Percentiles rank a stretch among this genome's conserved stretches.
Evolutionary conservation across 768 basidiomycete species (phyloP).

Genomic region (Leccinum boreale): DNA sequence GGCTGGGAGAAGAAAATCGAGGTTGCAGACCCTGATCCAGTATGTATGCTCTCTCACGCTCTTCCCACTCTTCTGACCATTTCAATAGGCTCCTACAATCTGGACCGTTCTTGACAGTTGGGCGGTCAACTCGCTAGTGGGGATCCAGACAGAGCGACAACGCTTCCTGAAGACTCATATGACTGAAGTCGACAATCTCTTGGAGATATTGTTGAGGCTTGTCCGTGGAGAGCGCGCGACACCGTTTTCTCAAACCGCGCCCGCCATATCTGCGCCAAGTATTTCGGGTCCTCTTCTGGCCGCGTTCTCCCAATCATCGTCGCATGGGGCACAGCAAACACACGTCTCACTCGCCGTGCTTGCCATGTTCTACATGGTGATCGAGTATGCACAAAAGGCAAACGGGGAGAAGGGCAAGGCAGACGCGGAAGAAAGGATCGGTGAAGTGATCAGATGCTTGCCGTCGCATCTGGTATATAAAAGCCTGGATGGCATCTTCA

Average conservation of each 20-base stretch:
- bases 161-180: constrained; percentile 89
- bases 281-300: constrained; percentile 68
- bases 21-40: constrained; percentile 92
- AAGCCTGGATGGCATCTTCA: constrained; percentile 92
- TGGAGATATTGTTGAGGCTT: constrained; percentile 90
- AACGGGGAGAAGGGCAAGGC: constrained; percentile 60
- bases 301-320: constrained; percentile 69
- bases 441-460: constrained; percentile 87
- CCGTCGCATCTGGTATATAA: constrained; percentile 87
- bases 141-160: constrained; percentile 70
- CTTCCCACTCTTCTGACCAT: neutral
- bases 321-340: constrained; percentile 87
- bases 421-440: constrained; percentile 73
- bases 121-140: constrained; percentile 81
- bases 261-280: constrained; percentile 58
- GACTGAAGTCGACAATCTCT: constrained; percentile 79
- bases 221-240: constrained; percentile 85
- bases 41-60: constrained; percentile 40
- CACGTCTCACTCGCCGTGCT: constrained; percentile 92
- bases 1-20: constrained; percentile 95
- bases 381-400: constrained; percentile 78
- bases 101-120: constrained; percentile 88
- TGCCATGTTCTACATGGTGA: constrained; percentile 81
- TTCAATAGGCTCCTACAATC: constrained; percentile 79
- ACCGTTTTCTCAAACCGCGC: constrained; percentile 61